phyloP scores from a whole-genome alignment of 352 stramenopile genomes.

The Phytophthora boehmeriae region DNA sequence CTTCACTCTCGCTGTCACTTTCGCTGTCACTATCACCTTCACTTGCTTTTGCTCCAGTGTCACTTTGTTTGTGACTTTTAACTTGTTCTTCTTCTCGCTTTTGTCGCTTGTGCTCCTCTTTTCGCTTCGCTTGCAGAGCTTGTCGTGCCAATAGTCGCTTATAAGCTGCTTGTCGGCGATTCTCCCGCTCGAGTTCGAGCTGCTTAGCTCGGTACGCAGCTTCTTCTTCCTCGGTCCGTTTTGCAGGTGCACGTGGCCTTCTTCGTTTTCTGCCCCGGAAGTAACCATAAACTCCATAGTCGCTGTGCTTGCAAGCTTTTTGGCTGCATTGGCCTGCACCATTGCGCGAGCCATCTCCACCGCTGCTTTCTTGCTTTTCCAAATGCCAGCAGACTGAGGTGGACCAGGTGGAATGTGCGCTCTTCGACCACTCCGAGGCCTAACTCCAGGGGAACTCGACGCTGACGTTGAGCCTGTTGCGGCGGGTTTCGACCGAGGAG shows the following conservation, averaged over 20 bases:
- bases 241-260: constrained; percentile 30
- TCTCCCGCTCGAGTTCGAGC: constrained; percentile 56
- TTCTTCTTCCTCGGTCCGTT: constrained; percentile 36
- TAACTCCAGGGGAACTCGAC: not conserved
- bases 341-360: constrained; percentile 44
- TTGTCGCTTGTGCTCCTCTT: constrained; percentile 36
- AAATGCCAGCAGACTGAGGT: constrained; percentile 1
- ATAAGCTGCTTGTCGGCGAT: constrained; percentile 56
- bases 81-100: constrained; percentile 3
- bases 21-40: constrained; percentile 8
- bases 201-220: constrained; percentile 19
- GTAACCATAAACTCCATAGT: constrained; percentile 53
- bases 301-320: constrained; percentile 1
- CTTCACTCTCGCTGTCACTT: constrained; percentile 48
- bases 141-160: constrained; percentile 64
- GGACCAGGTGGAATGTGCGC: not conserved
- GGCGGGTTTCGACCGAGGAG: not conserved
- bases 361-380: constrained; percentile 40
- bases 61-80: not conserved
- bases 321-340: constrained; percentile 32
- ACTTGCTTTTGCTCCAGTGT: not conserved
- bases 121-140: constrained; percentile 53
- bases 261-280: constrained; percentile 39
- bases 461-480: not conserved
- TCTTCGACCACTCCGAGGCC: constrained; percentile 3